A percentile compares a stretch with the other conserved stretches of the same genome.
Conservation (phyloP, 2,329 filamentous ascomycete genomes). For the Ramularia endophylla region DNA sequence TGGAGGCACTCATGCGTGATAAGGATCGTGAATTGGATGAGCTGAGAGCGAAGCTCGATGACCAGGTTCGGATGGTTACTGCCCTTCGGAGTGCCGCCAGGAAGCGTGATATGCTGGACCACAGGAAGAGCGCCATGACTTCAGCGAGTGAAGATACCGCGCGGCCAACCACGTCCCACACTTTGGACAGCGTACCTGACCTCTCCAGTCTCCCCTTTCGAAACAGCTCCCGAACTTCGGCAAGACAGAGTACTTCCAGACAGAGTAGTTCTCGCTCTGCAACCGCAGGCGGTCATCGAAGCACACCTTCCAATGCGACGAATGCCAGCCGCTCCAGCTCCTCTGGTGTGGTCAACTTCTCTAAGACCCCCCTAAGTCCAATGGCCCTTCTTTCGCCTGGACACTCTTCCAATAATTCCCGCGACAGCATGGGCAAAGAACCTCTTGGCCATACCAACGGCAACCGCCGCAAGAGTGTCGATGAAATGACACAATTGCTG, state of each 20-base stretch:
- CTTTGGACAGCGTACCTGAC: slow-evolving; percentile 18
- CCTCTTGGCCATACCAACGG: slow-evolving; percentile 5
- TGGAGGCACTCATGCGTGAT: slow-evolving; percentile 68
- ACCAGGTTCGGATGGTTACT: slow-evolving; percentile 89
- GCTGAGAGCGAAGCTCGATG: slow-evolving; percentile 79
- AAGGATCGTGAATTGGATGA: slow-evolving; percentile 92
- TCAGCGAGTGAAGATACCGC: slow-evolving; percentile 16
- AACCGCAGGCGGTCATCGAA: slow-evolving; percentile 17
- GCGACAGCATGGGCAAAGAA: slow-evolving; percentile 6
- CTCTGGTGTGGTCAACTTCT: slow-evolving; percentile 23
- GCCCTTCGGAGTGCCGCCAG: slow-evolving; percentile 80
- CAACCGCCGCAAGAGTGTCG: slow-evolving; percentile 56
- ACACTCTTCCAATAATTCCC: slow-evolving; percentile 17
- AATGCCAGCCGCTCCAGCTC: slow-evolving; percentile 19
- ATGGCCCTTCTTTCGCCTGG: slow-evolving; percentile 23
- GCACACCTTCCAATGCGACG: slow-evolving; percentile 19
- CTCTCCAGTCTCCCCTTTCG: slow-evolving; percentile 14
- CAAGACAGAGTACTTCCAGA: background rate
- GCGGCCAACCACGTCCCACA: slow-evolving; percentile 11
- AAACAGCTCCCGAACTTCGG: slow-evolving; percentile 20
- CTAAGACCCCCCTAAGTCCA: slow-evolving; percentile 26
- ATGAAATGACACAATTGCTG: slow-evolving; percentile 88
- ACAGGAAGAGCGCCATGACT: slow-evolving; percentile 17
- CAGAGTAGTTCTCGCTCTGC: slow-evolving; percentile 10
- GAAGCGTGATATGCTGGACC: slow-evolving; percentile 62